Base-by-base conservation (phyloP, 148 eudicot genomes). In the Fagopyrum esculentum region DNA sequence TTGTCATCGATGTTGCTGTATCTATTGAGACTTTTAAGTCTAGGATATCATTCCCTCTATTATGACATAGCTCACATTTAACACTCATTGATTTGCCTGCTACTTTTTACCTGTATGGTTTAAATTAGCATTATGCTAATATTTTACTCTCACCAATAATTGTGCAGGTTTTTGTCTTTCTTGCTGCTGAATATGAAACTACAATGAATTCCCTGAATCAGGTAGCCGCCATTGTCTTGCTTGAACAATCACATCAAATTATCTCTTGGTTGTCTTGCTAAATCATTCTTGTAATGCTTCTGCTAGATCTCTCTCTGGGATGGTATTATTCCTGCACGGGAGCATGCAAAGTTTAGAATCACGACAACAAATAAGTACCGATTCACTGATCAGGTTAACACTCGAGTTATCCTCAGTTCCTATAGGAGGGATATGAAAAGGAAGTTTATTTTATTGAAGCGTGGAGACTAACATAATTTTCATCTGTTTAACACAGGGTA, bases 101-200 rank as follows among this genome's bases (percentile, higher is more conserved):
- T 29, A 57, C 8, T 57, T 6, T 19, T 60, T 56, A 17, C 61
- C 17, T 56, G 43, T 26, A 17, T 60, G 68, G 13, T 29, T 26
- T 64, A 7, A 11, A 64, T 63, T 57, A 57, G 29, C 2, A 57
- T 57, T 63, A 63, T 35, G 69, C 16, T 35, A 30, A 35, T 64
- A 7, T 35, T 6, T 35, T 64, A 11, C 22, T 19, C 17, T 35
- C 45, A 64, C 45, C 15, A 35, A 19, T 15, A 75, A 68, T 1
- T 47, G 56, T 78, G 77, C 89, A 94, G 98, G 96, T 94, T 45
- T 94, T 94, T 82, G 97, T 88, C 66, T 94, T 94, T 82, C 75
- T 94, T 76, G 97, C 98, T 44, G 98, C 98, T 5, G 98, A 94
- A 74, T 94, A 94, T 84, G 90, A 81, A 84, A 94, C 90, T 73